phyloP scores from a whole-genome alignment of 2,329 filamentous ascomycete genomes.

The Colletotrichum sp. region DNA sequence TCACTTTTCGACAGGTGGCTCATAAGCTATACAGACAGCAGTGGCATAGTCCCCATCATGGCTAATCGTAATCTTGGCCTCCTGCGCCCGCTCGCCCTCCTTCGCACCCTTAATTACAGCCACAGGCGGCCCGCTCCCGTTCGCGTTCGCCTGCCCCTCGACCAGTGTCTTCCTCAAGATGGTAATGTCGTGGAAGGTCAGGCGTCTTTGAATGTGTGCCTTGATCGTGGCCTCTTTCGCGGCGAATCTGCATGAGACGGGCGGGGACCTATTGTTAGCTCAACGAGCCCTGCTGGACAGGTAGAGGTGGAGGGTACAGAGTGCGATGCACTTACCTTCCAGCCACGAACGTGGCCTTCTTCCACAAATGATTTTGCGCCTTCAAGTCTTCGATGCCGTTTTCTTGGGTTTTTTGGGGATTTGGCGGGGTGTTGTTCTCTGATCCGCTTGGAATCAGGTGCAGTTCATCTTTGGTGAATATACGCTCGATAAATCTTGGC shows the following conservation, averaged over 20 bases:
- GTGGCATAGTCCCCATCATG: slow-evolving; percentile 86
- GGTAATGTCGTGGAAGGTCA: slow-evolving; percentile 67
- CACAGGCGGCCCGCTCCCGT: slow-evolving; percentile 46
- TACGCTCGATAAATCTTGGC: slow-evolving; percentile 49
- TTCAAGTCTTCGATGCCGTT: not conserved
- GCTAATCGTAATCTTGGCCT: slow-evolving; percentile 79
- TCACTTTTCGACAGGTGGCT: slow-evolving; percentile 6
- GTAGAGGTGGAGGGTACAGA: not conserved
- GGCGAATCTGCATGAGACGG: slow-evolving; percentile 56
- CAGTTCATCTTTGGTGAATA: slow-evolving; percentile 51
- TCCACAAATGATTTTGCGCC: slow-evolving; percentile 33
- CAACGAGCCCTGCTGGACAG: not conserved
- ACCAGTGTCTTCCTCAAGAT: slow-evolving; percentile 35
- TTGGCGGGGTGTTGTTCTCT: slow-evolving; percentile 4
- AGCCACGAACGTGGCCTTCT: slow-evolving; percentile 46
- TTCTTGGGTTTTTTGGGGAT: not conserved
- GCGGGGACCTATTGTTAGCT: not conserved
- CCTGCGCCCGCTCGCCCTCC: slow-evolving; percentile 43
- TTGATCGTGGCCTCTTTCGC: slow-evolving; percentile 80
- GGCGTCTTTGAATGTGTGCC: slow-evolving; percentile 63
- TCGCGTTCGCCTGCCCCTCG: slow-evolving; percentile 25
- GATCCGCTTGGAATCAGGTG: slow-evolving; percentile 8
- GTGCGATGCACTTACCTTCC: slow-evolving; percentile 38
- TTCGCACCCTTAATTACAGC: slow-evolving; percentile 42
- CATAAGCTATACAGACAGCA: slow-evolving; percentile 66